A percentile compares a stretch with the other conserved stretches of the same genome.
These are phyloP conservation scores for Aspergillus tanneri DNA, from an alignment of 2,329 filamentous ascomycete species.

Conservation along the genomic window DNA sequence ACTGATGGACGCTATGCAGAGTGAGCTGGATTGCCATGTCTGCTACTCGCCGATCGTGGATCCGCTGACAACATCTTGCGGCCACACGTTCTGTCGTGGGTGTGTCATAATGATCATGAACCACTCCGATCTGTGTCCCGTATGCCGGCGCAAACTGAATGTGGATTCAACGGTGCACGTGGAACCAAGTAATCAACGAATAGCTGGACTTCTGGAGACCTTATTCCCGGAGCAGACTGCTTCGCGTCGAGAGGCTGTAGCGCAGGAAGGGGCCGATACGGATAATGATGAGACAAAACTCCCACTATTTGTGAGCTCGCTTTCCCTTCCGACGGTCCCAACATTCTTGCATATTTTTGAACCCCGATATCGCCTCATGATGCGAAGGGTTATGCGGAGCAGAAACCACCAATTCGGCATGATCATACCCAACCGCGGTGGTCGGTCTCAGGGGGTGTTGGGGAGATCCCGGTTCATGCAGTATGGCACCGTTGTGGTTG, in stretches of 20 bases:
- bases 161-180: constrained; percentile 51
- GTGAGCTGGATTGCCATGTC: constrained; percentile 82
- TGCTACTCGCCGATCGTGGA: constrained; percentile 81
- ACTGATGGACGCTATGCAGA: constrained; percentile 61
- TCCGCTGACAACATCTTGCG: constrained; percentile 79
- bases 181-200: constrained; percentile 60
- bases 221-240: constrained; percentile 69
- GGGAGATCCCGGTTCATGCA: constrained; percentile 62
- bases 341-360: constrained; percentile 92
- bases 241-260: constrained; percentile 54
- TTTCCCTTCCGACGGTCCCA: constrained; percentile 78
- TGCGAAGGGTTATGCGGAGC: constrained; percentile 69
- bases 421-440: constrained; percentile 66
- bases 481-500: constrained; percentile 75
- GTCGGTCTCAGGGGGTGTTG: constrained; percentile 54
- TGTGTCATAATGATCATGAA: constrained; percentile 76
- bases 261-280: constrained; percentile 57
- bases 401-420: constrained; percentile 79
- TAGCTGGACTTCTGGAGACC: constrained; percentile 62
- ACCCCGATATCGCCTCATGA: constrained; percentile 87
- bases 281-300: constrained; percentile 60
- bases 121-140: constrained; percentile 74
- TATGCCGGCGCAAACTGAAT: constrained; percentile 68
- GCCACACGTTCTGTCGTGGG: constrained; percentile 82
- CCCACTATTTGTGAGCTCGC: constrained; percentile 76